Percentiles rank a stretch among this genome's conserved stretches.
Evolutionary conservation across 306 rosid species (phyloP).

Genomic region (Vicia villosa): DNA sequence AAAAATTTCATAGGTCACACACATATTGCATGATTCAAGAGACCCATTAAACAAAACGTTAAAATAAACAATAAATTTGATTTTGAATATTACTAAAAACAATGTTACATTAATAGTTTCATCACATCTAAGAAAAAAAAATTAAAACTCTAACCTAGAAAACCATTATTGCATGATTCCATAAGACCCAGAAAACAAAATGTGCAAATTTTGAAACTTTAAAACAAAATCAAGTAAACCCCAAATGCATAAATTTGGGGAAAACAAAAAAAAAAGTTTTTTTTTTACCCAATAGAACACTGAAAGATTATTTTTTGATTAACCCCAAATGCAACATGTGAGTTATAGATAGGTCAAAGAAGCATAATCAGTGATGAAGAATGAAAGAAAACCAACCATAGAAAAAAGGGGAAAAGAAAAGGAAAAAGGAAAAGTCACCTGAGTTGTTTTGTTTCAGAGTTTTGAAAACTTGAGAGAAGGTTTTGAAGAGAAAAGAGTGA

Average conservation of each 20-base stretch:
- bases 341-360: conserved; percentile 19
- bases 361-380: not conserved
- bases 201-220: conserved; percentile 19
- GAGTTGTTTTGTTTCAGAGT: conserved; percentile 33
- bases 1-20: not conserved
- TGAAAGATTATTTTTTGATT: conserved; percentile 1
- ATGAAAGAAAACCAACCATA: not conserved
- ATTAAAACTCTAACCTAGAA: not conserved
- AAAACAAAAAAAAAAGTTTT: not conserved
- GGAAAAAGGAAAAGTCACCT: conserved; percentile 42
- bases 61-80: not conserved
- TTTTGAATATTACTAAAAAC: not conserved
- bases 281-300: conserved; percentile 6
- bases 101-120: not conserved
- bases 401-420: not conserved
- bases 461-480: conserved; percentile 49
- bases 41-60: conserved; percentile 27
- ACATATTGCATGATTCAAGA: conserved; percentile 21
- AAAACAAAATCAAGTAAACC: conserved; percentile 25
- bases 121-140: not conserved
- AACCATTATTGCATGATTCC: conserved; percentile 29
- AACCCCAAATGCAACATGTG: conserved; percentile 28
- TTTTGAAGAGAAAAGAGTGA: conserved; percentile 36
- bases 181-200: conserved; percentile 30
- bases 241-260: conserved; percentile 26